Percentiles rank a stretch among this genome's conserved stretches.
Conservation (phyloP, 805 yeast species). For the Hanseniaspora jakobsenii region DNA sequence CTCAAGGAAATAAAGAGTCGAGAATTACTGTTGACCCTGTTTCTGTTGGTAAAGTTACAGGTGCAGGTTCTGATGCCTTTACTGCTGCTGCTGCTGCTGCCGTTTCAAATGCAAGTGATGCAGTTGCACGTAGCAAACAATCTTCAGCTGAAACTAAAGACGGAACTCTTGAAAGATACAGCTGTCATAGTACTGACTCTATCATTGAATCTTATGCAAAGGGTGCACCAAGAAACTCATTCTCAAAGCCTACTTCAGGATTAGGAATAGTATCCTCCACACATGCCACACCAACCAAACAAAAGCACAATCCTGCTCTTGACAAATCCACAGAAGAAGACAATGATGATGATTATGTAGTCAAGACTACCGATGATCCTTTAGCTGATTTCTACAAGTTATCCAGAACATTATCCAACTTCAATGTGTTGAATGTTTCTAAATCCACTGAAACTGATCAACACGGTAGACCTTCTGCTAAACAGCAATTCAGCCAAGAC, state of each 20-base stretch:
- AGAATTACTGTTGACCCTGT: slow-evolving; percentile 1
- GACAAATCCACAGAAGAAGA: slow-evolving; percentile 11
- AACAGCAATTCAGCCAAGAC: not conserved
- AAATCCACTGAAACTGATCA: not conserved
- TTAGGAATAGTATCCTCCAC: slow-evolving; percentile 10
- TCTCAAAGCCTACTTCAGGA: slow-evolving; percentile 14
- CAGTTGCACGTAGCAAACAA: no score
- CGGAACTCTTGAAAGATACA: not conserved
- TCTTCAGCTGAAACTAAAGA: not conserved
- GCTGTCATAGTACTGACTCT: not conserved
- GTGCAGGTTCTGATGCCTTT: slow-evolving; percentile 9
- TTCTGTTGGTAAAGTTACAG: slow-evolving; percentile 8
- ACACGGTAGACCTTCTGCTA: not conserved
- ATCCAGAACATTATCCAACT: slow-evolving; percentile 17
- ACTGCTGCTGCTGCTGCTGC: slow-evolving; percentile 1
- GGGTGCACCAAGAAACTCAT: not conserved
- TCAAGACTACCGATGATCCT: slow-evolving; percentile 17
- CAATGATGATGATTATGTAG: slow-evolving; percentile 12
- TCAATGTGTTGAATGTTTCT: not conserved
- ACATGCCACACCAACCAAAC: slow-evolving; percentile 6
- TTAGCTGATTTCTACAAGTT: slow-evolving; percentile 20
- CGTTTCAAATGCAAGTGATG: no score
- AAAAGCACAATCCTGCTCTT: no score
- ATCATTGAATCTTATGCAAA: slow-evolving; percentile 14
- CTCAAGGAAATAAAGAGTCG: not conserved